These are phyloP conservation scores for Oropetium thomaeum DNA, from an alignment of 176 grass and related monocot genomes.

Conservation along the genomic window DNA sequence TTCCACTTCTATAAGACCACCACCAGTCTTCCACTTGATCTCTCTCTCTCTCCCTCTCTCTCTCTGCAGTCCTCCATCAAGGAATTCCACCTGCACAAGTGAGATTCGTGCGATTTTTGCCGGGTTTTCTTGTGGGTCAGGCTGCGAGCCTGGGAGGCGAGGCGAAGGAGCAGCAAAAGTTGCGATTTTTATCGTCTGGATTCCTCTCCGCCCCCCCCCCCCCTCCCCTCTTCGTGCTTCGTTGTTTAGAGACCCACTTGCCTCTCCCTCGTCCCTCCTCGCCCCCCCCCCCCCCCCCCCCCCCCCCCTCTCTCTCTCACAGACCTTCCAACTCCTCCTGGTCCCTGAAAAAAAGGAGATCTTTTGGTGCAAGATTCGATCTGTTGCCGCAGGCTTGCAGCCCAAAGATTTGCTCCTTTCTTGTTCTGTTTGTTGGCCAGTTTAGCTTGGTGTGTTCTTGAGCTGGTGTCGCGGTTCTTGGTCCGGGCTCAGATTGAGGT, in stretches of 20 bases:
- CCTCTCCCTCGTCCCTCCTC: neutral
- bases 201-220: neutral
- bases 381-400: slow-evolving; percentile 5
- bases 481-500: slow-evolving; percentile 21
- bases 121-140: slow-evolving; percentile 33
- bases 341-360: slow-evolving; percentile 27
- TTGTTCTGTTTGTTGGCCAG: slow-evolving; percentile 11
- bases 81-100: slow-evolving; percentile 1
- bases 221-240: slow-evolving; percentile 20
- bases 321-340: slow-evolving; percentile 32
- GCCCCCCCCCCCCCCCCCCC: neutral
- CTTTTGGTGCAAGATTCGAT: slow-evolving; percentile 45
- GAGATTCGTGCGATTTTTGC: slow-evolving; percentile 12
- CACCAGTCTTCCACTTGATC: slow-evolving; percentile 14
- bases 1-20: slow-evolving; percentile 23
- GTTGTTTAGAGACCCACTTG: slow-evolving; percentile 25
- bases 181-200: slow-evolving; percentile 50
- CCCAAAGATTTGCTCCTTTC: slow-evolving; percentile 25
- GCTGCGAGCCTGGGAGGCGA: neutral
- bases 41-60: no score
- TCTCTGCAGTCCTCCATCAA: neutral
- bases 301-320: slow-evolving; percentile 15
- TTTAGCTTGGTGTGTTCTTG: slow-evolving; percentile 11
- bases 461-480: slow-evolving; percentile 4
- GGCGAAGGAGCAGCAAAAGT: slow-evolving; percentile 28